Conservation (phyloP, 352 stramenopile species). For the Thraustochytrium striatum region DNA sequence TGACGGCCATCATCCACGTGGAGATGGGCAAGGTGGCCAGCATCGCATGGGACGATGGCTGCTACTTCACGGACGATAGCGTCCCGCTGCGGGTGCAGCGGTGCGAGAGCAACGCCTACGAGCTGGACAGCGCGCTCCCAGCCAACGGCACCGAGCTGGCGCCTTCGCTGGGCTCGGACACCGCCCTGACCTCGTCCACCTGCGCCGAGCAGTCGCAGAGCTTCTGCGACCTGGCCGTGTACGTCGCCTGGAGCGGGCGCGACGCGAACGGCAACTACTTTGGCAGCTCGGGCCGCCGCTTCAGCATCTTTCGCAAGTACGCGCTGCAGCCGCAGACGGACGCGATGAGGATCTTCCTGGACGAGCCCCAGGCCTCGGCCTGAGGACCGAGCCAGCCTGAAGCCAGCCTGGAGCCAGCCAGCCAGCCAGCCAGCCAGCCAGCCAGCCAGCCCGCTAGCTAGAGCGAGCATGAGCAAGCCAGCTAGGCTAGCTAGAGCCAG, state of each 20-base stretch:
- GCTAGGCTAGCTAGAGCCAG: no score
- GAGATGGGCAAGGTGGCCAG: conserved; percentile 48
- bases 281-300: conserved; percentile 47
- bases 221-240: conserved; percentile 54
- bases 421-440: no score
- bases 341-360: conserved; percentile 45
- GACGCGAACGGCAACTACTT: conserved; percentile 54
- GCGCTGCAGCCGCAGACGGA: conserved; percentile 11
- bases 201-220: conserved; percentile 13
- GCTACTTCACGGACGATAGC: conserved; percentile 51
- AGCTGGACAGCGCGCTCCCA: conserved; percentile 1
- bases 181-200: conserved; percentile 2
- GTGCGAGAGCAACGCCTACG: conserved; percentile 47
- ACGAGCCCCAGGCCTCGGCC: no score
- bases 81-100: not conserved
- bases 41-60: conserved; percentile 56
- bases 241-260: conserved; percentile 54
- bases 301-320: conserved; percentile 54
- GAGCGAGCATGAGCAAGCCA: no score
- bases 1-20: conserved; percentile 55
- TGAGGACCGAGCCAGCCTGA: no score
- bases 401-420: no score
- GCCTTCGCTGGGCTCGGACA: conserved; percentile 31
- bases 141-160: not conserved
- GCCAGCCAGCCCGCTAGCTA: no score